These are phyloP conservation scores for Lumnitzera racemosa DNA, from an alignment of 345 rosid genomes.

Conservation along the genomic window DNA sequence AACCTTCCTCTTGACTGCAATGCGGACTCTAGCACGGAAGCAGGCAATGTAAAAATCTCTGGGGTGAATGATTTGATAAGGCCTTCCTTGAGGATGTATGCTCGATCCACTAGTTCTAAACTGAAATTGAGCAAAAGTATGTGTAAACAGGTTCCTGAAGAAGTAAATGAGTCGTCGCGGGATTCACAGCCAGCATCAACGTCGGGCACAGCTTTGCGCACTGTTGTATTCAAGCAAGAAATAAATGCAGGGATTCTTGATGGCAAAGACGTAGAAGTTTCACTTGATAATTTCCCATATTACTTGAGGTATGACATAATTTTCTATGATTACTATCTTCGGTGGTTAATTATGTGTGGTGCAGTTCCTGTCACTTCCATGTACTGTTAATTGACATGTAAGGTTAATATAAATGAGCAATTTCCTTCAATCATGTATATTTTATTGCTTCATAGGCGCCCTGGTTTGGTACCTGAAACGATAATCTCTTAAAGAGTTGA, in stretches of 20 bases:
- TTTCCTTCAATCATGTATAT: no score
- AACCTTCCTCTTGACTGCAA: constrained; percentile 43
- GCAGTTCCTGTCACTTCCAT: no score
- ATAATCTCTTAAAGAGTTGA: no score
- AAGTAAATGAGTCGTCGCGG: constrained; percentile 54
- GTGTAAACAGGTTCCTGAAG: constrained; percentile 76
- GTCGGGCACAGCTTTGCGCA: constrained; percentile 44
- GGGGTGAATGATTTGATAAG: constrained; percentile 59
- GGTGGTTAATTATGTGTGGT: not conserved
- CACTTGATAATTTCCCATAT: constrained; percentile 81
- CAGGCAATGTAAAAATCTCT: constrained; percentile 63
- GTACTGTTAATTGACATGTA: no score
- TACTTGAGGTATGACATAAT: constrained; percentile 58
- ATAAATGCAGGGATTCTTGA: constrained; percentile 70
- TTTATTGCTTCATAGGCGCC: no score
- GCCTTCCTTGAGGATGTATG: constrained; percentile 56
- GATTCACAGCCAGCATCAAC: constrained; percentile 56
- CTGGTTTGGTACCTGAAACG: no score
- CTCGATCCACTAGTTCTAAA: constrained; percentile 49
- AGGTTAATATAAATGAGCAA: no score
- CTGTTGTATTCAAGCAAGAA: constrained; percentile 53
- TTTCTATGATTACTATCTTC: not conserved
- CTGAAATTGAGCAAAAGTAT: constrained; percentile 58
- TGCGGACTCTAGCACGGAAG: constrained; percentile 55
- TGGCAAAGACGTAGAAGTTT: constrained; percentile 58